Evolutionary conservation across 2,329 filamentous ascomycete species (phyloP), one percentile per base, ranked within the genome.

Genomic region (Diaporthe humulicola): DNA sequence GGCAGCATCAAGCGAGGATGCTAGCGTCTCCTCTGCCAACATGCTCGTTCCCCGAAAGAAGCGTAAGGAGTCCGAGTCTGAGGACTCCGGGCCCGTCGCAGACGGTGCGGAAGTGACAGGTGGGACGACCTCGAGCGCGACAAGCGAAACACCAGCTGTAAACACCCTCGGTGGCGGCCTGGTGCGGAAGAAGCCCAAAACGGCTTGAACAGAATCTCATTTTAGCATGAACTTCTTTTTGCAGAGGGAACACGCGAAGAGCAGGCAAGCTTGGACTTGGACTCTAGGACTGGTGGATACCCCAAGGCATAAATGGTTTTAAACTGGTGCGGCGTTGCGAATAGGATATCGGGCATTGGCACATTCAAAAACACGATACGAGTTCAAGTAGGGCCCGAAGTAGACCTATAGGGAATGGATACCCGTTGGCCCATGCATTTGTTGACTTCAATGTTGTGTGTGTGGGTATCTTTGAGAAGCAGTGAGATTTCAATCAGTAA

Each of bases 111-210:
- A 78, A 10, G 60, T 58, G 17, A 58, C 64, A n/a, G 30, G 36
- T 7, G 73, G 50, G 9, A 66, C 57, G 10, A 40, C 67, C 1
- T 28, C 70, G 22, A 40, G 66, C 17, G 25, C 76, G 52, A 15
- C 61, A 7, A 42, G 56, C 5, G 76, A 78, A 50, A 36, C 40
- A n/a, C 72, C 73, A 25, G 70, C 70, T 6, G 82, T 84, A 0
- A 85, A 84, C 33, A 81, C 81, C 0, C 79, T 87, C 9, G 82
- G 81, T 19, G 79, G 78, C 22, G 84, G 82, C 2, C 77, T 88
- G 17, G 83, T 90, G 54, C 84, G 87, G 73, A 91, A 88, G 82
- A 91, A 75, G 42, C 71, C 74, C n/a, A 76, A 76, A 45, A 71
- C 60, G 22, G 30, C 56, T 25, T 75, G 40, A 75, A 45, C 3